Percentiles rank a stretch among this genome's conserved stretches.
Conservation (phyloP, 2,329 filamentous ascomycete species). For the Pyrenophora tritici-repentis region DNA sequence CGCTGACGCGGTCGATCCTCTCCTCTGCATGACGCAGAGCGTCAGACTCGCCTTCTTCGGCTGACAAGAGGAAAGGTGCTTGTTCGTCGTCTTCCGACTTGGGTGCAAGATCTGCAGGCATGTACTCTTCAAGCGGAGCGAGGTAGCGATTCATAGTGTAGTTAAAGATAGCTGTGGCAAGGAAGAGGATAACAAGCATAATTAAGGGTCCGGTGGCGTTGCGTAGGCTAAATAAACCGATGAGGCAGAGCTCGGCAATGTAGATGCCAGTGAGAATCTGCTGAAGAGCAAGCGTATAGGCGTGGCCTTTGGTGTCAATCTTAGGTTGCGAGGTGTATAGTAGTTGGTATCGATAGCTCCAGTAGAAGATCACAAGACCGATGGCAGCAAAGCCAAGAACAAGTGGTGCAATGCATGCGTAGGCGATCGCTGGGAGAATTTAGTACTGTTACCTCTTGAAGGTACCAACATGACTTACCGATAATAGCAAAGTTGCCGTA, state of each 20-base stretch:
- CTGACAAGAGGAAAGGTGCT: conserved; percentile 37
- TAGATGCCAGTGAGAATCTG: conserved; percentile 86
- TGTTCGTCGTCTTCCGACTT: conserved; percentile 33
- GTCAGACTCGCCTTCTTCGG: conserved; percentile 38
- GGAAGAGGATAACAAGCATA: conserved; percentile 39
- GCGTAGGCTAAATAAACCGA: conserved; percentile 72
- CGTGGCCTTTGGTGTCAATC: conserved; percentile 85
- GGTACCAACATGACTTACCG: conserved; percentile 29
- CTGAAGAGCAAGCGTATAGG: conserved; percentile 85
- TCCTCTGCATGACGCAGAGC: conserved; percentile 25
- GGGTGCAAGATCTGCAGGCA: conserved; percentile 40
- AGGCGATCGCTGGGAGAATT: conserved; percentile 69
- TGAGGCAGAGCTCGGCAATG: conserved; percentile 78
- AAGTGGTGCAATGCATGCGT: conserved; percentile 84
- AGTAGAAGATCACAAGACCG: conserved; percentile 79
- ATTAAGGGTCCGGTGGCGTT: conserved; percentile 42
- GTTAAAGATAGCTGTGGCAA: conserved; percentile 42
- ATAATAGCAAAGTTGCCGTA: conserved; percentile 50
- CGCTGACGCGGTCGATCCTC: conserved; percentile 34
- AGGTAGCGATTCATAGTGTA: conserved; percentile 42
- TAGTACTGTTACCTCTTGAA: conserved; percentile 6
- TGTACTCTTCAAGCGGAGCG: conserved; percentile 41
- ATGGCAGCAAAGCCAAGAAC: conserved; percentile 81
- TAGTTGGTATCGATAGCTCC: conserved; percentile 89
- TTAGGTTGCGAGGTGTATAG: conserved; percentile 82